Evolutionary conservation across 768 basidiomycete species (phyloP).

Genomic region (Krasilnikovozyma curviuscula): DNA sequence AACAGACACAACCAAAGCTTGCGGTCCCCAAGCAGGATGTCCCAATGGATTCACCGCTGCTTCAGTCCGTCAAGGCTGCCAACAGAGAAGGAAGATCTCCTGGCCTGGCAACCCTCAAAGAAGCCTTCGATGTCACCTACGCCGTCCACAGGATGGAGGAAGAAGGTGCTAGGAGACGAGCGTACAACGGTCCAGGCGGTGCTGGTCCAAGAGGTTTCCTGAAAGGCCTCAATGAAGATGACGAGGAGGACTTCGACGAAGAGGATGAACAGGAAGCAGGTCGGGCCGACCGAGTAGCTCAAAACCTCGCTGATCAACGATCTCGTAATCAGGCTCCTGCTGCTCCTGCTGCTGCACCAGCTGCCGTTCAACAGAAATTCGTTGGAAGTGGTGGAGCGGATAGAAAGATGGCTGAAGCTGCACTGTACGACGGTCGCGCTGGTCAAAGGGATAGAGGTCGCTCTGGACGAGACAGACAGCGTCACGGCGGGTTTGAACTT

Average conservation of each 20-base stretch:
- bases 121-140: constrained; percentile 96
- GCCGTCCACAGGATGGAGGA: constrained; percentile 99
- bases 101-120: constrained; percentile 78
- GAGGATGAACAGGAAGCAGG: constrained; percentile 30
- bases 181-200: constrained; percentile 58
- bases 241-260: constrained; percentile 46
- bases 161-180: constrained; percentile 71
- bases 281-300: constrained; percentile 25
- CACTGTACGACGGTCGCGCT: constrained; percentile 43
- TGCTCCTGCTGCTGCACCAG: constrained; percentile 14
- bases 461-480: constrained; percentile 15
- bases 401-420: constrained; percentile 30
- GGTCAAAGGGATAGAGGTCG: constrained; percentile 45
- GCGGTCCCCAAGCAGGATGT: neutral
- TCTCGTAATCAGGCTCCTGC: constrained; percentile 13
- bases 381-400: constrained; percentile 32
- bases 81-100: constrained; percentile 69
- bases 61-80: constrained; percentile 52
- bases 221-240: constrained; percentile 77
- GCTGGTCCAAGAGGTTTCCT: constrained; percentile 61
- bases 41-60: constrained; percentile 65
- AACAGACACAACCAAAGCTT: neutral
- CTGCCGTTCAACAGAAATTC: constrained; percentile 14
- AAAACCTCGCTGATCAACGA: constrained; percentile 24
- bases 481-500: constrained; percentile 57